Evolutionary conservation across 148 eudicot species (phyloP).

Genomic region (Linanthus parryae): DNA sequence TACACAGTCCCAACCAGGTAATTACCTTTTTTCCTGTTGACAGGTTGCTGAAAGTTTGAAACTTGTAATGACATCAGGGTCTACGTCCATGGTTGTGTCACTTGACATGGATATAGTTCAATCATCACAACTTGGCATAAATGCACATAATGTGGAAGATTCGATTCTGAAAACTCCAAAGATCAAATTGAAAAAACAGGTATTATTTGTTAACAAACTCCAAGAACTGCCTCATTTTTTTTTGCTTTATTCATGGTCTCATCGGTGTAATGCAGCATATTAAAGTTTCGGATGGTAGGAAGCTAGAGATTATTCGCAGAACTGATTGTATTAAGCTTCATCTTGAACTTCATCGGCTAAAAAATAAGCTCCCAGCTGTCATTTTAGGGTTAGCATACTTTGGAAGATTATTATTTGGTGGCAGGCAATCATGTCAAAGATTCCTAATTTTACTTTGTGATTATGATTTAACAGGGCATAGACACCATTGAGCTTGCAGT

Average conservation of each 20-base stretch:
- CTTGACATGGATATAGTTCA: conserved; percentile 60
- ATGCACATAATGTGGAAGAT: conserved; percentile 52
- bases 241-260: conserved; percentile 3
- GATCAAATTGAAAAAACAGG: conserved; percentile 43
- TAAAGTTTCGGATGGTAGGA: conserved; percentile 38
- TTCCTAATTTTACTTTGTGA: no score
- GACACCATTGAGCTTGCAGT: conserved; percentile 71
- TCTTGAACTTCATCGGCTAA: conserved; percentile 56
- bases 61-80: conserved; percentile 44
- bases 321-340: conserved; percentile 44
- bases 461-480: conserved; percentile 57
- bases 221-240: conserved; percentile 1
- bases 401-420: no score
- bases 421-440: no score
- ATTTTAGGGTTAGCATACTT: conserved; percentile 77
- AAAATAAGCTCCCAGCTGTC: conserved; percentile 53
- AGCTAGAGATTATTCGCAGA: conserved; percentile 43
- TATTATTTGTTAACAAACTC: background rate
- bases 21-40: no score
- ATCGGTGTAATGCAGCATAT: conserved; percentile 45
- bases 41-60: conserved; percentile 82
- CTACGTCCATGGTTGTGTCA: conserved; percentile 43
- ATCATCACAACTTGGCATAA: conserved; percentile 46
- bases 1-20: no score
- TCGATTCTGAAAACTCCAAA: conserved; percentile 42